phyloP scores from a whole-genome alignment of 805 yeast genomes.

The Komagataella ulmi region DNA sequence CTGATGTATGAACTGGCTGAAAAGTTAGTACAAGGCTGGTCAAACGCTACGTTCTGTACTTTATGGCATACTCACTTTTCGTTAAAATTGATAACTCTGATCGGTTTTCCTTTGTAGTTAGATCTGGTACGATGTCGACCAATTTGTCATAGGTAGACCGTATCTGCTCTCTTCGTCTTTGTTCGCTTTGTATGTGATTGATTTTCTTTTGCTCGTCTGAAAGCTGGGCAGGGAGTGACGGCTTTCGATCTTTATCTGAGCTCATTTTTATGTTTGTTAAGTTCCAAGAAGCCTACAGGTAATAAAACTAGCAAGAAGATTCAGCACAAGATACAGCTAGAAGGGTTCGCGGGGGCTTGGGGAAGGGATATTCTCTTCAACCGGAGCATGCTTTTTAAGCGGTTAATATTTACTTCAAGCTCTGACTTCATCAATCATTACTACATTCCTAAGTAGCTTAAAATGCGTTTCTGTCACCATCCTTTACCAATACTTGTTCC shows the following conservation, averaged over 20 bases:
- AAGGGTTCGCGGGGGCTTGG: too few relatives aligned
- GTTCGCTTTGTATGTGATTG: conserved; percentile 42
- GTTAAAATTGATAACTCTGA: conserved; percentile 68
- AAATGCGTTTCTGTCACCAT: too few relatives aligned
- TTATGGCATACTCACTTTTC: conserved; percentile 19
- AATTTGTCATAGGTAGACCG: conserved; percentile 70
- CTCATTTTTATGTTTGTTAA: background rate
- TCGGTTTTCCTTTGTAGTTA: conserved; percentile 57
- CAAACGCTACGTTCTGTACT: background rate
- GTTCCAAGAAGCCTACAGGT: too few relatives aligned
- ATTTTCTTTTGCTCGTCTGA: conserved; percentile 19
- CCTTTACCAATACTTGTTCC: too few relatives aligned
- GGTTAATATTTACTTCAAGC: too few relatives aligned
- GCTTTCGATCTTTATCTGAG: background rate
- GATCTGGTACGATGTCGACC: conserved; percentile 62
- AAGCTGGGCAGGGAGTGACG: conserved; percentile 4
- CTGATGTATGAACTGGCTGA: conserved; percentile 38
- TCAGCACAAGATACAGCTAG: too few relatives aligned
- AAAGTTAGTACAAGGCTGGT: background rate
- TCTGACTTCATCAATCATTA: too few relatives aligned
- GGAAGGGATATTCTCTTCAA: too few relatives aligned
- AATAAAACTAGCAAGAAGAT: too few relatives aligned
- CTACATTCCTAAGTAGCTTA: too few relatives aligned
- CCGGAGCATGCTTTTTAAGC: too few relatives aligned
- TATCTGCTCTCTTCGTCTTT: conserved; percentile 75